Evolutionary conservation across 306 rosid species (phyloP), one percentile per base, ranked within the genome.

Genomic region (Vigna angularis): DNA sequence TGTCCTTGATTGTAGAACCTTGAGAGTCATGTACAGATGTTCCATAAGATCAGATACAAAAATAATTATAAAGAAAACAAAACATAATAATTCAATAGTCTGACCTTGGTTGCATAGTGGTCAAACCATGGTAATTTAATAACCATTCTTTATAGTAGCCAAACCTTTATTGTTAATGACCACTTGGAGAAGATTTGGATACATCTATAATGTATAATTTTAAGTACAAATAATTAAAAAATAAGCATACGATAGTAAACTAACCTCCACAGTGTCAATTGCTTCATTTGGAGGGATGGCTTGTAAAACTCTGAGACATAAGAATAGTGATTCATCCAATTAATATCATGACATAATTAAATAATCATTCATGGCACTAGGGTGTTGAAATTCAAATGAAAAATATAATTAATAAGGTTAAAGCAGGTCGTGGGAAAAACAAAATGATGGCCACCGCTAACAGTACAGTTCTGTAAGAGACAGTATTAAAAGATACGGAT

Each of bases 261-360:
- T 81, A 85, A 94, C 98, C 97, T 95, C 98, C 71, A 92, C 97
- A n/a, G 93, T 91, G 77, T 92, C 98, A 40, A 95, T 89, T 38
- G 93, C 98, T 90, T 89, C 98, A 86, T 91, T 91, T 65, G 97
- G 78, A 82, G 98, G 98, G 84, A 95, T 95, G 81, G 98, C 88
- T 72, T 88, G 93, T 64, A 95, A 87, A 77, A 95, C 97, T 81
- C 95, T 95, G 94, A 74, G 76, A 83, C 68, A 83, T 38, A 48
- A 69, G 65, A 45, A 70, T 22, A 50, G 32, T 10, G 4, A 58
- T 42, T 65, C 20, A 15, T 65, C 76, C 63, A 69, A 26, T 44
- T 59, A 75, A 76, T 47, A 66, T 42, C 16, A 74, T 48, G 30
- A 68, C 15, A 61, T 56, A 66, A 56, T 48, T 2, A 53, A 65